Percentiles rank a stretch among this genome's conserved stretches.
These are phyloP conservation scores for Lachnellula hyalina DNA, from an alignment of 2,329 filamentous ascomycete genomes.

Conservation along the genomic window DNA sequence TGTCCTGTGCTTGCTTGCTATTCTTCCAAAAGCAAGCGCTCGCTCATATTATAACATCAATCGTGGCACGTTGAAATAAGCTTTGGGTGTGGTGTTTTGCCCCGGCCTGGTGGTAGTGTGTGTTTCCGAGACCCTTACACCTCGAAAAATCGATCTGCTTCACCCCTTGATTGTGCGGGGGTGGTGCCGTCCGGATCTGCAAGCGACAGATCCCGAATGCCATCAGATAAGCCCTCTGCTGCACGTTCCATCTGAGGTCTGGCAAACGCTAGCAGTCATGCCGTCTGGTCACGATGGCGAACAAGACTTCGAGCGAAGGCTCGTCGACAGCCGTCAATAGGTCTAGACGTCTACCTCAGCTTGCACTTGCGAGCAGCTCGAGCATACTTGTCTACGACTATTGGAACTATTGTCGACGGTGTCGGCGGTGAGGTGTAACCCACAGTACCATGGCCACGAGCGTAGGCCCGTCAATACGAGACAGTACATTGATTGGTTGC, in stretches of 20 bases:
- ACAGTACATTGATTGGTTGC: background rate
- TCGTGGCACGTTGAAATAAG: slow-evolving; percentile 4
- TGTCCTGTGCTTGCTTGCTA: background rate
- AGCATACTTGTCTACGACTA: background rate
- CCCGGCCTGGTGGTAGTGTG: background rate
- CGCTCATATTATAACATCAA: background rate
- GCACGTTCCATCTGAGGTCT: background rate
- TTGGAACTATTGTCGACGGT: background rate
- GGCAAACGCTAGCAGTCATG: background rate
- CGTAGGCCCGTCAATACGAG: background rate
- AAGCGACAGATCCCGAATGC: background rate
- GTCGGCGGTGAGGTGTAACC: background rate
- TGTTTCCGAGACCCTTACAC: background rate
- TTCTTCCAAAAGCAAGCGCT: background rate
- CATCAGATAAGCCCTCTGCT: slow-evolving; percentile 1
- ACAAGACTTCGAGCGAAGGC: background rate
- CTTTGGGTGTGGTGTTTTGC: slow-evolving; percentile 1
- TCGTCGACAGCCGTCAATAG: background rate
- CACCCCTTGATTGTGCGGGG: slow-evolving; percentile 1
- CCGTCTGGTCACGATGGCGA: background rate
- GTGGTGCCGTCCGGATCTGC: background rate
- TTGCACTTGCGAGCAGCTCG: background rate
- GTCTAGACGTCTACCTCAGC: background rate
- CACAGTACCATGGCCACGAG: background rate
- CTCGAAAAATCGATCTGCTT: background rate